These are phyloP conservation scores for Ophiostoma himal-ulmi DNA, from an alignment of 2,329 filamentous ascomycete species.

Conservation along the genomic window DNA sequence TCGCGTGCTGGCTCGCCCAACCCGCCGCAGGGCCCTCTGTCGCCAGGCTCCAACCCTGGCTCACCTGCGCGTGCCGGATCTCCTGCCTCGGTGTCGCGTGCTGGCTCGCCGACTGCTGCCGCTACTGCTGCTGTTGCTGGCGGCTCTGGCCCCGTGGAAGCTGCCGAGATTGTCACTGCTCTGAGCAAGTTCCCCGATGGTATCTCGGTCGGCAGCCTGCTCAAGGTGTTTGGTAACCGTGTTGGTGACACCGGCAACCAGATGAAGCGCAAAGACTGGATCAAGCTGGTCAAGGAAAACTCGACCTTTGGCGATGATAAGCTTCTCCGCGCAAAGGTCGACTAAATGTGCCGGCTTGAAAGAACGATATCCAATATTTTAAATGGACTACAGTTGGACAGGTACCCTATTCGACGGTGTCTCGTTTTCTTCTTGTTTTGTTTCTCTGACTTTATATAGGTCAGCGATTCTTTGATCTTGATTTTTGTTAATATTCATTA, in stretches of 20 bases:
- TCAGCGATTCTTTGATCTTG: background rate
- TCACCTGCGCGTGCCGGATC: constrained; percentile 26
- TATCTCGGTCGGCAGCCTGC: constrained; percentile 49
- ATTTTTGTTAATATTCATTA: background rate
- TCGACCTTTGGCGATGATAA: constrained; percentile 53
- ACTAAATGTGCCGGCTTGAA: background rate
- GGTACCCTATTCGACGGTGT: background rate
- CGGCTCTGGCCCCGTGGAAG: constrained; percentile 37
- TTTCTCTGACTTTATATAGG: background rate
- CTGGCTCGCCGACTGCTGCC: constrained; percentile 30
- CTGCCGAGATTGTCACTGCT: constrained; percentile 50
- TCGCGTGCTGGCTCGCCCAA: constrained; percentile 59
- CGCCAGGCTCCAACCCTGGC: constrained; percentile 22
- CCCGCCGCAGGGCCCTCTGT: constrained; percentile 31
- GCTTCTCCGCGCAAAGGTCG: constrained; percentile 37
- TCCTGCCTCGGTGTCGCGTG: constrained; percentile 23
- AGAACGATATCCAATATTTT: too few species aligned
- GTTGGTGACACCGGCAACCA: constrained; percentile 47
- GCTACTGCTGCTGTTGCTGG: background rate
- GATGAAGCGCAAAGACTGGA: constrained; percentile 51
- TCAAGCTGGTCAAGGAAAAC: constrained; percentile 52
- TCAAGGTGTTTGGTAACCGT: constrained; percentile 49
- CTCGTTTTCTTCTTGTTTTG: background rate
- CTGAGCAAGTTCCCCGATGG: constrained; percentile 47
- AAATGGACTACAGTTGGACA: background rate